Evolutionary conservation across 2,329 filamentous ascomycete species (phyloP), one percentile per base, ranked within the genome.

Genomic region (Hymenoscyphus fructigenus): DNA sequence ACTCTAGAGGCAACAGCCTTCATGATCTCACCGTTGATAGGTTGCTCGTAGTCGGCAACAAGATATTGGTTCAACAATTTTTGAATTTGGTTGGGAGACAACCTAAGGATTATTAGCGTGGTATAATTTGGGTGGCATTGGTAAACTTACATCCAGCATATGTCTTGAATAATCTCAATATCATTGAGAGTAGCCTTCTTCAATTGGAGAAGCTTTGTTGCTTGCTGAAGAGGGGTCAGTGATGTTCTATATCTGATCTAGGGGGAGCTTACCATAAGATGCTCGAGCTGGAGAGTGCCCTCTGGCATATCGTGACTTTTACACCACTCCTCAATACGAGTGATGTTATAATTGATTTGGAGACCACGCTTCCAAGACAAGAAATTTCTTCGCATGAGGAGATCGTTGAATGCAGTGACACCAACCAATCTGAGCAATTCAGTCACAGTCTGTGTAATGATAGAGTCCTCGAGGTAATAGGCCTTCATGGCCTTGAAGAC

Each of bases 301-400:
- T 99, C 94, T 0, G 95, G 95, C 94, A 99, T 98, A 73, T 98
- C 95, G 78, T 99, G 96, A 75, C 93, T 97, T 87, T 99, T 99
- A 82, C 95, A 99, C 95, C 95, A 99, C 80, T 99, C 95, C 79
- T 99, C 95, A 69, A 99, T 99, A 65, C 95, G 88, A 28, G 95
- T 99, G 78, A 99, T 99, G 81, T 99, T 99, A 84, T 99, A 99
- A 82, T 99, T 99, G 82, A 99, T 99, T 79, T 99, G 95, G 62
- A 99, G 86, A 73, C 95, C 95, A 78, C 95, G 92, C 84, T 99
- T 99, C 95, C 95, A 99, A 0, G 93, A 97, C 65, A 99, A 86
- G 86, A 99, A 99, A 79, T 98, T 98, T 73, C 95, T 88, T 74
- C 95, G 88, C 93, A 99, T 97, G 71, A 99, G 85, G 68, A 99